Evolutionary conservation across 192 early-diverging fungal genomes (phyloP), one percentile per base, ranked within the genome.

Genomic region (Globomyces pollinis-pini): DNA sequence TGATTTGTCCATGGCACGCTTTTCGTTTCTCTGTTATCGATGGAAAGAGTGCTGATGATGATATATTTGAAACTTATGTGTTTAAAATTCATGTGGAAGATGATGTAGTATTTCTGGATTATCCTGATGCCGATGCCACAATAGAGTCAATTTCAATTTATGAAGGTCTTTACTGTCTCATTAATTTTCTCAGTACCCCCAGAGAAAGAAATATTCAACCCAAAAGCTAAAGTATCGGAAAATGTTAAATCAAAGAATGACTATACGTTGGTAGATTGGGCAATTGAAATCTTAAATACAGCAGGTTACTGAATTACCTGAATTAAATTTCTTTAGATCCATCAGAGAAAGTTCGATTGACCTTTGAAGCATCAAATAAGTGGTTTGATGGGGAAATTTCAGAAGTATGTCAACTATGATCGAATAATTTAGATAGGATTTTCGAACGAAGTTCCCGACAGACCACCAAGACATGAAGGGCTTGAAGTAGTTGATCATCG

Each of bases 201-300:
- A n/a, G n/a, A n/a, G n/a, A n/a, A n/a, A n/a, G n/a, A n/a, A n/a
- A n/a, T n/a, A n/a, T n/a, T n/a, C n/a, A n/a, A n/a, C n/a, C n/a
- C n/a, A n/a, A n/a, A n/a, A n/a, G n/a, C n/a, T n/a, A n/a, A n/a
- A n/a, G n/a, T n/a, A n/a, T n/a, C n/a, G n/a, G n/a, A n/a, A n/a
- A n/a, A n/a, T n/a, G n/a, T n/a, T n/a, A n/a, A n/a, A n/a, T n/a
- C n/a, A n/a, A n/a, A n/a, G n/a, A n/a, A n/a, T 26, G 44, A 24
- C 3, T 32, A 51, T 12, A 39, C 55, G 8, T 47, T 84, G 26
- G 47, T 75, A 36, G 77, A 77, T 44, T 68, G 66, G 61, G 72
- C 70, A 29, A 67, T 84, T 2, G 49, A 67, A 30, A 73, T 84
- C 55, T 67, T 84, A 57, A 67, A 75, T 43, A 79, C 75, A 23